Conservation (phyloP, 1,284 basidiomycete species). For the Rhodotorula sp. region DNA sequence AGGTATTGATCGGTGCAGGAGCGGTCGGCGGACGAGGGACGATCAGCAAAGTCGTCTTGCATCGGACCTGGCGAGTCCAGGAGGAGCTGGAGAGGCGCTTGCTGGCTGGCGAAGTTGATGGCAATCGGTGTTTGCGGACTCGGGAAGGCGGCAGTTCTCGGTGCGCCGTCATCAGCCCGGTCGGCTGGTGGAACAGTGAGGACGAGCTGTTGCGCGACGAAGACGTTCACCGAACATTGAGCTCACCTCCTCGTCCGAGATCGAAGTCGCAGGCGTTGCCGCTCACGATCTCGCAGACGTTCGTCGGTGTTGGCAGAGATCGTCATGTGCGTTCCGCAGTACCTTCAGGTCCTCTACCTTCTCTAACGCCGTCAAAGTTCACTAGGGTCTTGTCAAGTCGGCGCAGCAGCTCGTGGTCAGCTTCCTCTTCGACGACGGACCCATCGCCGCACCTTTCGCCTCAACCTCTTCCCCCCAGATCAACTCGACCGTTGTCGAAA, state of each 20-base stretch:
- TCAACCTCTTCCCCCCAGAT: not conserved
- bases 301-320: conserved; percentile 37
- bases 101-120: not conserved
- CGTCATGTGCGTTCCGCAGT: conserved; percentile 8
- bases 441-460: not conserved
- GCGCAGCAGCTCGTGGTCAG: conserved; percentile 70
- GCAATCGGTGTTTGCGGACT: conserved; percentile 26
- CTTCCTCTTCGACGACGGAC: conserved; percentile 67
- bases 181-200: conserved; percentile 70
- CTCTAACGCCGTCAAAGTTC: not conserved
- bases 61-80: conserved; percentile 29
- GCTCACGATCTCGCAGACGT: conserved; percentile 28
- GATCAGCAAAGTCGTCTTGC: conserved; percentile 37
- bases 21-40: conserved; percentile 17
- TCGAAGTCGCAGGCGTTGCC: conserved; percentile 47
- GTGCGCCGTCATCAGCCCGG: conserved; percentile 51
- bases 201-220: conserved; percentile 58
- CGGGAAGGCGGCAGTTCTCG: not conserved
- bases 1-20: conserved; percentile 58
- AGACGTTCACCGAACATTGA: conserved; percentile 52
- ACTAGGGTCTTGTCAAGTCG: conserved; percentile 57
- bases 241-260: conserved; percentile 57
- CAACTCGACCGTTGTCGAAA: not conserved
- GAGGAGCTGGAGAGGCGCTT: conserved; percentile 35
- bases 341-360: rapidly evolving